Evolutionary conservation across 208 protist species (phyloP).

Genomic region (Leishmania mexicana): DNA sequence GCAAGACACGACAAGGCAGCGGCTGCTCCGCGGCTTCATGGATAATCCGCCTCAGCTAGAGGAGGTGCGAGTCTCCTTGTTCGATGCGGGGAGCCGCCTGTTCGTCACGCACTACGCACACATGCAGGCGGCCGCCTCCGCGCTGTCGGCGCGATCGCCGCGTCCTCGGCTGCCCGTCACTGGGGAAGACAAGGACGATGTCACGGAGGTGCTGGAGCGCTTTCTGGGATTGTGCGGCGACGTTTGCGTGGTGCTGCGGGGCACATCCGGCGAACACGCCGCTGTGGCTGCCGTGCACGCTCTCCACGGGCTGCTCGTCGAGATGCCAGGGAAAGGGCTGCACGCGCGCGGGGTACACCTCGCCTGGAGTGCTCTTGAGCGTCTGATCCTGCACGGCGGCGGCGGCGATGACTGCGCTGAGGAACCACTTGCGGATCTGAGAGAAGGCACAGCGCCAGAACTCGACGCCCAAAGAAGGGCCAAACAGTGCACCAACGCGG

Average conservation of each 20-base stretch:
- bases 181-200: not conserved
- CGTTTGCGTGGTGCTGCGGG: conserved; percentile 46
- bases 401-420: not conserved
- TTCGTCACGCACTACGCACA: conserved; percentile 53
- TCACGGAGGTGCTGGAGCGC: conserved; percentile 28
- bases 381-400: conserved; percentile 34
- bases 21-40: conserved; percentile 27
- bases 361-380: conserved; percentile 54
- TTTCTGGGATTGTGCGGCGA: conserved; percentile 55
- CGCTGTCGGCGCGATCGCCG: not conserved
- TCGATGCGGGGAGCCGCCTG: conserved; percentile 56
- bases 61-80: conserved; percentile 58
- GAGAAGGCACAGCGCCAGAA: not conserved
- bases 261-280: conserved; percentile 47
- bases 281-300: conserved; percentile 62
- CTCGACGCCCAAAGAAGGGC: conserved; percentile 31
- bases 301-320: conserved; percentile 56
- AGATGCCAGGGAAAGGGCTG: conserved; percentile 31
- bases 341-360: conserved; percentile 24
- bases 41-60: conserved; percentile 45
- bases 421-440: not conserved
- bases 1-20: conserved; percentile 1
- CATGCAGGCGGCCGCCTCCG: conserved; percentile 32
- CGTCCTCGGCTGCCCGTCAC: not conserved
- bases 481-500: conserved; percentile 55